Base-by-base conservation (phyloP, 306 rosid species). In the Prosopis cineraria region DNA sequence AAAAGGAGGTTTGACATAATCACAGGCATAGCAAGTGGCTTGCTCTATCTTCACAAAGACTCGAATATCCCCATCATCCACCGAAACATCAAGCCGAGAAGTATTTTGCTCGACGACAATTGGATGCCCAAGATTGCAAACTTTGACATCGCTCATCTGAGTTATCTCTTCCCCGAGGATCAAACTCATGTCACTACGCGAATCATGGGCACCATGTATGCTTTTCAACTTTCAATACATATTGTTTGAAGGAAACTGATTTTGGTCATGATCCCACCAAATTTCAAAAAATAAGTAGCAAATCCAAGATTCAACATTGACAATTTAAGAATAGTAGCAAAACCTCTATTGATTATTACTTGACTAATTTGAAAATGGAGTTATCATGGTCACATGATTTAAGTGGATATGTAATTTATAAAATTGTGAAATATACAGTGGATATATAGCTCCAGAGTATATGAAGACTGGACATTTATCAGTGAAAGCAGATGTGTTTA, bases 61-160 rank as follows among this genome's bases (percentile, higher is more conserved):
- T 88, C 97, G 0, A 96, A 95, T 81, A 82, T 84, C 60, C 84
- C 92, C 82, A 95, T 95, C 39, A 91, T 95, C 75, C 99, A 95
- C 81, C 83, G 98, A 0, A 98, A 95, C 85, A 95, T 95, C 44
- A 95, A 95, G 79, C 98, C 97, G 0, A 93, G 99, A 77, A 95
- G 93, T 17, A 77, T 94, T 65, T 87, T 95, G 77, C 94, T 95
- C 6, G 99, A 88, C 55, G 97, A 91, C n/a, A 95, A 93, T 53
- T 95, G 99, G 99, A 41, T 84, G 41, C 94, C 99, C 29, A 95
- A 95, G 85, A 95, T 95, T 80, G 99, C 99, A 20, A 98, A 95
- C 82, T 95, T 95, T 39, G 99, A 98, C 30, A 91, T 95, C 98
- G 99, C 99, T 0, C 99, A 97, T 33, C n/a, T n/a, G n/a, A n/a